Base-by-base conservation (phyloP, 192 early-diverging fungal species). In the Backusella tarrabulga region DNA sequence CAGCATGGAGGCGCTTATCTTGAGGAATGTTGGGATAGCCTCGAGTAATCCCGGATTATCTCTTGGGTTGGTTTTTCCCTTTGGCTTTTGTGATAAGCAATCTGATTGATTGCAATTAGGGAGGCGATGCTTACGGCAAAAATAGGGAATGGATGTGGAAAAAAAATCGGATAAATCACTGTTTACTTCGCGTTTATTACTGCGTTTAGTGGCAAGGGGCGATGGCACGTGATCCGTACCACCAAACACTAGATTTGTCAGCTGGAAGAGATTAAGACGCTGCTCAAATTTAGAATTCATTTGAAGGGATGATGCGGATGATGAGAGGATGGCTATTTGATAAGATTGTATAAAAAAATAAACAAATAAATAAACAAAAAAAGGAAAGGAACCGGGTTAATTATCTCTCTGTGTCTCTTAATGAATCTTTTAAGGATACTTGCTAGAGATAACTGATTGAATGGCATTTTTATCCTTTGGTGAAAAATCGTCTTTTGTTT, bases 231-330 rank as follows among this genome's bases (percentile, higher is more conserved):
- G 85, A 73, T 87, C 81, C 1, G 71, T 72, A 32, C 87, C 83
- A 52, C 87, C 85, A 84, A 88, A 85, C 35, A 86, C 77, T 76
- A 88, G 77, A 40, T 86, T 87, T n/a, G 87, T 88, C 32, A 86
- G 46, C 41, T 88, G 87, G 73, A 85, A 86, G 46, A 88, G 83
- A 68, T 86, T 80, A 21, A 88, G 75, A 12, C 87, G 84, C n/a
- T 87, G 85, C 50, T 86, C 86, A 50, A 88, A 80, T 38, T 85
- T 79, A 38, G 76, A 71, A 68, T 84, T 80, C 52, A 84, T 71
- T 42, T 80, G 80, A 17, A 84, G 56, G 56, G 56, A 63, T 63
- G 56, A 63, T 26, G 56, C 56, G 23, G 56, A 29, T 63, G 56
- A 63, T 63, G 56, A 63, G 56, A 80, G 29, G 71, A 72, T 21